A percentile compares a stretch with the other conserved stretches of the same genome.
Evolutionary conservation across 495 filamentous ascomycete genomes (phyloP).

Genomic region (Arthonia radiata): DNA sequence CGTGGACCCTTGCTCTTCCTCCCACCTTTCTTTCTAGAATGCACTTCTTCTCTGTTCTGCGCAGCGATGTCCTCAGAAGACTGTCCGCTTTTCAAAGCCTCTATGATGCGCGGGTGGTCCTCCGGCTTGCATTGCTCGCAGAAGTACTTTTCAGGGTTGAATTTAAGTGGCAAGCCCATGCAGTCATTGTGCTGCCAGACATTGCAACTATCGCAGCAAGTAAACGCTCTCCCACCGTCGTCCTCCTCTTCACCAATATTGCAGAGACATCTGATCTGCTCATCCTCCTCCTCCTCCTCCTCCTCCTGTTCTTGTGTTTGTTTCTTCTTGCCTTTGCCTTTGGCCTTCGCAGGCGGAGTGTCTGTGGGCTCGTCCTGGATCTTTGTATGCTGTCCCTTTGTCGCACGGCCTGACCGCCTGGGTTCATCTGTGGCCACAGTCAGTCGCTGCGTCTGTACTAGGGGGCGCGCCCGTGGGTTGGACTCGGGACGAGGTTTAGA

Average conservation of each 20-base stretch:
- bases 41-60: too few relatives aligned
- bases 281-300: constrained; percentile 33
- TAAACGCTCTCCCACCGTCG: constrained; percentile 59
- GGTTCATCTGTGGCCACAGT: constrained; percentile 38
- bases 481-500: too few relatives aligned
- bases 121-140: constrained; percentile 77
- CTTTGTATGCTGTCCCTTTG: constrained; percentile 84
- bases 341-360: constrained; percentile 29
- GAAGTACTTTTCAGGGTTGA: constrained; percentile 57
- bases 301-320: constrained; percentile 18
- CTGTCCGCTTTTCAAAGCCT: constrained; percentile 47
- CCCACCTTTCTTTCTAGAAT: too few relatives aligned
- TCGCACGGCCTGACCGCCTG: constrained; percentile 78
- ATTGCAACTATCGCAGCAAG: constrained; percentile 71
- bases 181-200: constrained; percentile 96
- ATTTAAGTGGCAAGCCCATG: constrained; percentile 59
- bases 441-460: too few relatives aligned
- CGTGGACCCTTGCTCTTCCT: too few relatives aligned
- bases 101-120: constrained; percentile 50
- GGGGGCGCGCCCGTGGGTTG: too few relatives aligned
- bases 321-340: constrained; percentile 16
- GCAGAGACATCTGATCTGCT: constrained; percentile 79
- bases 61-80: too few relatives aligned
- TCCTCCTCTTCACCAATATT: constrained; percentile 66
- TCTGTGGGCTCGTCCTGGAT: constrained; percentile 46